Percentiles rank a stretch among this genome's conserved stretches.
These are phyloP conservation scores for Gracilariopsis chorda DNA, from an alignment of 23 red algal genomes.

Conservation along the genomic window DNA sequence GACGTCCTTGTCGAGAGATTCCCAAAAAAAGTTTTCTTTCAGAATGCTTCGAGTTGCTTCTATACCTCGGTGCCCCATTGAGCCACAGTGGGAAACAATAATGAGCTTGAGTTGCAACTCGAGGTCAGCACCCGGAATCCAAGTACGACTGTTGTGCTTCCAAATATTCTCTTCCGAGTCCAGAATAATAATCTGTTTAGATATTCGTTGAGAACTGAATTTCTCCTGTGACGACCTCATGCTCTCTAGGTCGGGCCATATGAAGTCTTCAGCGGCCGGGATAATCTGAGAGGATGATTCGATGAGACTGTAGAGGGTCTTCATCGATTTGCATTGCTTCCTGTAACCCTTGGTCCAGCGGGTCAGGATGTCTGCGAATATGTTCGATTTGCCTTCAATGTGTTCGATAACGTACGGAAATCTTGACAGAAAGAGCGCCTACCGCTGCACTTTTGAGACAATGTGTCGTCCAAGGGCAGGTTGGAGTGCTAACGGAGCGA, in stretches of 20 bases:
- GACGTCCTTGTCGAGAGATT: not conserved
- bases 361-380: conserved; percentile 31
- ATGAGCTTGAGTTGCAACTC: not conserved
- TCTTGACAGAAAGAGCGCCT: conserved; percentile 4
- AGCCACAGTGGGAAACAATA: conserved; percentile 7
- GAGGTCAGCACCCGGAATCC: not conserved
- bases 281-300: not conserved
- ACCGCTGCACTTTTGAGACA: conserved; percentile 11
- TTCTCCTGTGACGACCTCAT: not conserved
- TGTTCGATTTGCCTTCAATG: not conserved
- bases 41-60: conserved; percentile 12
- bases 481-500: not conserved
- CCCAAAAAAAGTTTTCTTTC: not conserved
- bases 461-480: not conserved
- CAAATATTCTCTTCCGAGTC: not conserved
- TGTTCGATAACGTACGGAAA: conserved; percentile 38
- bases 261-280: not conserved
- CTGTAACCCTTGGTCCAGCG: conserved; percentile 21
- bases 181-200: not conserved
- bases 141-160: not conserved
- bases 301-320: not conserved
- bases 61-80: not conserved
- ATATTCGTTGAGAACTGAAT: not conserved
- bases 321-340: not conserved
- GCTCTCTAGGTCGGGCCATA: not conserved